A percentile compares a stretch with the other conserved stretches of the same genome.
Conservation (phyloP, 2,329 filamentous ascomycete species). For the Ophiognomonia clavigignenti-juglandacearum region DNA sequence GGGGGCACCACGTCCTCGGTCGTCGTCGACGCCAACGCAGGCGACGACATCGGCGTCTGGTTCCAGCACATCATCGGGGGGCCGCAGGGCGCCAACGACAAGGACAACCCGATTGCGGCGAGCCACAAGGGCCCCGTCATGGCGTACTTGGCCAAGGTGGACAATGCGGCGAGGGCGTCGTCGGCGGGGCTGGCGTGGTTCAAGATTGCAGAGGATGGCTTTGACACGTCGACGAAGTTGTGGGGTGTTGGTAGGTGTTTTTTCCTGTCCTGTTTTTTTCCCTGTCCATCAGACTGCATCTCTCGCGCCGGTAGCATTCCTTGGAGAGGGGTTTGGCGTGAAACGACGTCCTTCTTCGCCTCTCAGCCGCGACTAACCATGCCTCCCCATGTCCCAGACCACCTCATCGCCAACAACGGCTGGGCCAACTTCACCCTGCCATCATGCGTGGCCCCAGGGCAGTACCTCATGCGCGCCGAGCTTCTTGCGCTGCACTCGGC, state of each 20-base stretch:
- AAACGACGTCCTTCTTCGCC: background rate
- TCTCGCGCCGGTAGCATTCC: background rate
- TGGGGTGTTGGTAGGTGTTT: conserved; percentile 36
- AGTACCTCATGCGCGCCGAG: conserved; percentile 52
- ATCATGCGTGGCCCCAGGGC: conserved; percentile 44
- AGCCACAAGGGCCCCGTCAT: conserved; percentile 52
- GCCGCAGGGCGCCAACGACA: conserved; percentile 42
- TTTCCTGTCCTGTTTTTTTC: background rate
- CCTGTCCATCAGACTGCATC: too few relatives aligned
- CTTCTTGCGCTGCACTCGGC: conserved; percentile 49
- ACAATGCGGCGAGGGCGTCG: conserved; percentile 40
- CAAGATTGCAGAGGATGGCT: conserved; percentile 49
- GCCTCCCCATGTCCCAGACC: conserved; percentile 23
- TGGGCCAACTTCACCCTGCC: conserved; percentile 47
- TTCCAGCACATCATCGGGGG: conserved; percentile 53
- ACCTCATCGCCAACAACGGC: conserved; percentile 36
- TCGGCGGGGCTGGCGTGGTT: conserved; percentile 43
- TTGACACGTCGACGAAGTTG: conserved; percentile 34
- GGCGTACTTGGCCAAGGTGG: conserved; percentile 48
- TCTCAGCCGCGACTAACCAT: background rate
- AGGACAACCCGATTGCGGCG: conserved; percentile 49
- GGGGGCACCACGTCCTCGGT: conserved; percentile 34
- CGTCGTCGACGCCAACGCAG: conserved; percentile 44
- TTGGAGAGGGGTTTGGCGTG: background rate
- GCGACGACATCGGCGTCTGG: conserved; percentile 46